Conservation (phyloP, 2,329 filamentous ascomycete species). For the Paraconiothyrium sp. region DNA sequence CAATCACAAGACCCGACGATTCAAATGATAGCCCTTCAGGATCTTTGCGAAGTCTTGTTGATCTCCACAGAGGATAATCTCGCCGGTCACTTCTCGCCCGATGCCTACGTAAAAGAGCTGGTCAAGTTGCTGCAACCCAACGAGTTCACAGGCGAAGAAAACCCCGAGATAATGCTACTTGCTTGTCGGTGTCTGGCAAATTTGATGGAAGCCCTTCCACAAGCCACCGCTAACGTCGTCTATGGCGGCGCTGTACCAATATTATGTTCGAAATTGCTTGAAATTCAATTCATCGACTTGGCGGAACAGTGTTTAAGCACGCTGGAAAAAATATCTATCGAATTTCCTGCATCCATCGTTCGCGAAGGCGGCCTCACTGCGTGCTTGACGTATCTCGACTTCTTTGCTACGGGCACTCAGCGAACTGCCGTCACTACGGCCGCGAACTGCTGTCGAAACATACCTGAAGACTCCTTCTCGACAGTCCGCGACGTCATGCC, state of each 20-base stretch:
- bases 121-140: conserved; percentile 91
- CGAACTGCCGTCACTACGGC: conserved; percentile 96
- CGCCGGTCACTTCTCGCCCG: conserved; percentile 92
- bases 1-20: conserved; percentile 84
- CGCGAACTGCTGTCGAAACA: conserved; percentile 97
- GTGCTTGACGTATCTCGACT: conserved; percentile 95
- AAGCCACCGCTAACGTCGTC: conserved; percentile 92
- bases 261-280: conserved; percentile 90
- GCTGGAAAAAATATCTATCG: conserved; percentile 94
- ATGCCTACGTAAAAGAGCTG: conserved; percentile 94
- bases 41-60: conserved; percentile 90
- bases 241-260: conserved; percentile 97
- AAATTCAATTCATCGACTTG: conserved; percentile 96
- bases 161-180: conserved; percentile 95
- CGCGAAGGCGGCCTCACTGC: conserved; percentile 94
- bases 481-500: conserved; percentile 97
- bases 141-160: conserved; percentile 82
- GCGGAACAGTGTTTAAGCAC: conserved; percentile 97
- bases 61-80: conserved; percentile 97
- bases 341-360: conserved; percentile 94
- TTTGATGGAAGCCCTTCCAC: conserved; percentile 94
- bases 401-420: conserved; percentile 97
- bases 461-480: conserved; percentile 90
- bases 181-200: conserved; percentile 96
- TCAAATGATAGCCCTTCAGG: conserved; percentile 91